These are phyloP conservation scores for Rhodotorula sp. DNA, from an alignment of 1,284 basidiomycete species.

Conservation along the genomic window DNA sequence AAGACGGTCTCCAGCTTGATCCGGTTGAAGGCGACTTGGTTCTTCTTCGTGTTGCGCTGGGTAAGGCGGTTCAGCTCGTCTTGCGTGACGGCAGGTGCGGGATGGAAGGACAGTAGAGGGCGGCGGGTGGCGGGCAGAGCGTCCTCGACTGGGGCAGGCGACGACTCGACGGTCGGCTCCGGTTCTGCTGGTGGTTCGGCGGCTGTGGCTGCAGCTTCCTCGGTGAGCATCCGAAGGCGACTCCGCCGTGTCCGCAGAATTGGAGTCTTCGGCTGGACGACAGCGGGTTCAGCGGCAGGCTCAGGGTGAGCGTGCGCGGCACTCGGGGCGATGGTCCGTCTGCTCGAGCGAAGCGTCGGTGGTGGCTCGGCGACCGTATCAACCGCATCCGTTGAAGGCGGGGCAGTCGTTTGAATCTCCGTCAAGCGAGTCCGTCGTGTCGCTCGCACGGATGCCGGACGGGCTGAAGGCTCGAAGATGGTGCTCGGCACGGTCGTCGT, in stretches of 20 bases:
- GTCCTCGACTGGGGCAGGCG: not conserved
- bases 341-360: too few species aligned
- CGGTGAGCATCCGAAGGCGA: too few species aligned
- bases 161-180: not conserved
- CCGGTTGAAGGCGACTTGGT: constrained; percentile 39
- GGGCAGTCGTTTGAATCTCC: too few species aligned
- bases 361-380: too few species aligned
- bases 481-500: not conserved
- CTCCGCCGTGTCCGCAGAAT: too few species aligned
- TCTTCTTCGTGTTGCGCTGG: constrained; percentile 39
- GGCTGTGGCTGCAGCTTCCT: not conserved
- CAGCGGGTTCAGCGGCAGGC: not conserved
- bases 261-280: constrained; percentile 2
- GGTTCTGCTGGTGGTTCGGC: not conserved
- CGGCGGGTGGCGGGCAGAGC: not conserved
- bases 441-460: not conserved
- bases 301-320: not conserved
- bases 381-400: too few species aligned
- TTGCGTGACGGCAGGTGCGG: constrained; percentile 33
- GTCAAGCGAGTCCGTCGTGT: constrained; percentile 2
- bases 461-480: constrained; percentile 10
- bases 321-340: too few species aligned
- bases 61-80: constrained; percentile 37
- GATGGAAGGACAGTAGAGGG: constrained; percentile 2
- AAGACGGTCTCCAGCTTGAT: constrained; percentile 34